Evolutionary conservation across 2,329 filamentous ascomycete genomes (phyloP), one percentile per base, ranked within the genome.

Genomic region (Xylariaceae sp.): DNA sequence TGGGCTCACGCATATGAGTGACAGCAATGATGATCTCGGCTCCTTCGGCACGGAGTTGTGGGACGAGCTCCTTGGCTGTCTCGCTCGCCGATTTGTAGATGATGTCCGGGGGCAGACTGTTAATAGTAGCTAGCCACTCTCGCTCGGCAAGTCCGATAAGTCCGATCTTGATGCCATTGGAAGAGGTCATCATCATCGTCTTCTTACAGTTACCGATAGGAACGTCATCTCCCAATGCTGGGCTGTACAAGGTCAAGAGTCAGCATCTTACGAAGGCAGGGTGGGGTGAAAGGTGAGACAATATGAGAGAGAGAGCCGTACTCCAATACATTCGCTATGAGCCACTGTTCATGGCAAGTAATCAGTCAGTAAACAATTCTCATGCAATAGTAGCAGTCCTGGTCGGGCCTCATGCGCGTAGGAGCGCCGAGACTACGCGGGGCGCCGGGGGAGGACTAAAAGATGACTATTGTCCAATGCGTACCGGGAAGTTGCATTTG

Each of bases 61-160:
- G 89, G 0, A 91, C 85, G 1, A 96, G 79, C 70, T 92, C 86
- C 67, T 82, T 85, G 2, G 90, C 92, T 0, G 89, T 90, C 57
- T 84, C 82, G 4, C 82, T 87, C 3, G 90, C 90, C 7, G 89
- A 92, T 69, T 86, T 86, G 78, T 94, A 96, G 65, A 90, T 84
- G 56, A 97, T 79, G 66, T 91, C 81, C 0, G 92, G 90, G 0
- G 92, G 92, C 7, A 96, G 77, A 10, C 85, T 84, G 74, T 96
- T 96, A 74, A 96, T 92, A 0, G 91, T 96, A 61, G 87, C 90
- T 10, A 96, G 82, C 88, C 91, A 96, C 73, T 96, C 91, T 53
- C 90, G 81, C 76, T 96, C 92, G 1, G 88, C 92, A 1, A 97
- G 79, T 0, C 92, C 92, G 57, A 96, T 88, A 49, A 96, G 78